Conservation (phyloP, 306 rosid genomes). For the Prunus campanulata region DNA sequence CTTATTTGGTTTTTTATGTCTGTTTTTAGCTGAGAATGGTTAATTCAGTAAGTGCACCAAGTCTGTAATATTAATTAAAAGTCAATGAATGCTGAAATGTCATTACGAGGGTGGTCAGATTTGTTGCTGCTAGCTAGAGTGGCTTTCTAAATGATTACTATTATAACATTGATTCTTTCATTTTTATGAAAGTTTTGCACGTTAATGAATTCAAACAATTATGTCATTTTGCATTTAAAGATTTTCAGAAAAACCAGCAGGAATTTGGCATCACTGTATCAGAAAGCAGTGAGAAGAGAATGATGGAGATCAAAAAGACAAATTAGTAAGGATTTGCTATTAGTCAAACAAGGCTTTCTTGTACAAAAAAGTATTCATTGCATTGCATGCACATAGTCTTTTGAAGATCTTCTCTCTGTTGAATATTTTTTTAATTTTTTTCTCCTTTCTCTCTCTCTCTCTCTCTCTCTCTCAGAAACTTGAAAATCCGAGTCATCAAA, state of each 20-base stretch:
- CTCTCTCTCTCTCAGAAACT: conserved; percentile 13
- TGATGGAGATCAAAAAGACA: conserved; percentile 10
- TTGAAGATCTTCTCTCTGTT: no score
- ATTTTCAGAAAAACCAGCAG: conserved; percentile 2
- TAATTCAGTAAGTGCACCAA: not conserved
- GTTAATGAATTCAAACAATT: not conserved
- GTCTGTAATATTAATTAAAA: not conserved
- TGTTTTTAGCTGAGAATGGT: no score
- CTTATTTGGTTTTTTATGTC: no score
- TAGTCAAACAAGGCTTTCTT: conserved; percentile 7
- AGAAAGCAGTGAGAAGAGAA: not conserved
- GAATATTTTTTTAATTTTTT: not conserved
- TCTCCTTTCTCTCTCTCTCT: not conserved
- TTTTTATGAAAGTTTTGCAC: conserved; percentile 3
- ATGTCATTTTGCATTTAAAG: conserved; percentile 4
- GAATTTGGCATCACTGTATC: conserved; percentile 6
- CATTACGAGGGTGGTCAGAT: not conserved
- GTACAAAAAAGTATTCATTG: not conserved
- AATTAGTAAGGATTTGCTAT: not conserved
- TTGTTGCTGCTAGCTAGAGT: not conserved
- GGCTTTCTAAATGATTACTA: conserved; percentile 13
- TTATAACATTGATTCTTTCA: not conserved
- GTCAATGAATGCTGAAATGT: conserved; percentile 1
- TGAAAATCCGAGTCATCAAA: conserved; percentile 41
- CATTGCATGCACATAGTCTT: not conserved